A percentile compares a stretch with the other conserved stretches of the same genome.
These are phyloP conservation scores for Puccinia triticina DNA, from an alignment of 1,284 basidiomycete genomes.

Conservation along the genomic window DNA sequence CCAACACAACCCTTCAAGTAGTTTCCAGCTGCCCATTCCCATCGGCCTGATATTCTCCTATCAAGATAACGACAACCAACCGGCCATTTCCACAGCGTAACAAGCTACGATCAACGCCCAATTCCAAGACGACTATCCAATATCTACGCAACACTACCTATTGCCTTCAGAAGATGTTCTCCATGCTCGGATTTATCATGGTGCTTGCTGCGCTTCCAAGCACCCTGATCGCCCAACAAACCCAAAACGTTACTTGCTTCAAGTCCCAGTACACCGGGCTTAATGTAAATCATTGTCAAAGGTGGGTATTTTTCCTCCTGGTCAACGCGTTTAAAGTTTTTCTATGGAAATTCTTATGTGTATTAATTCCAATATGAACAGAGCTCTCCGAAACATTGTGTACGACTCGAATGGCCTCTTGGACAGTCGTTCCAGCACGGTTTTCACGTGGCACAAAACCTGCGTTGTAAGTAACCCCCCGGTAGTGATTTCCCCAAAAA, in stretches of 20 bases:
- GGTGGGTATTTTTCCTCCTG: neutral
- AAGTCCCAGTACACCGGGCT: neutral
- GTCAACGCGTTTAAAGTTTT: neutral
- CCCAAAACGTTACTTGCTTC: neutral
- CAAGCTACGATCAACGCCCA: neutral
- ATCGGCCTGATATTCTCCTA: no score
- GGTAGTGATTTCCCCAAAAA: neutral
- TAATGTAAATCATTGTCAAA: neutral
- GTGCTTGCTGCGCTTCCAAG: neutral
- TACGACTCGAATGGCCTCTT: neutral
- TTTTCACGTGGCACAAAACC: constrained; percentile 14
- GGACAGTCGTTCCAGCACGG: neutral
- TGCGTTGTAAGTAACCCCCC: neutral
- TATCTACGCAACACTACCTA: neutral
- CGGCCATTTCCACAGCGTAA: no score
- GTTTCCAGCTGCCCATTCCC: neutral
- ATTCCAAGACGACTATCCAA: neutral
- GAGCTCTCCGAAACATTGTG: constrained; percentile 7
- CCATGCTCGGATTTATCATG: neutral
- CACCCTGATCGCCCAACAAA: constrained; percentile 4
- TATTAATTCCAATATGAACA: neutral
- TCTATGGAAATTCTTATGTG: neutral
- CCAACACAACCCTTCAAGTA: neutral
- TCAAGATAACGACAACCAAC: no score
- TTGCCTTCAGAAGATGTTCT: neutral